These are phyloP conservation scores for Brasenia schreberi DNA, from an alignment of 164 flowering plant genomes.

Conservation along the genomic window DNA sequence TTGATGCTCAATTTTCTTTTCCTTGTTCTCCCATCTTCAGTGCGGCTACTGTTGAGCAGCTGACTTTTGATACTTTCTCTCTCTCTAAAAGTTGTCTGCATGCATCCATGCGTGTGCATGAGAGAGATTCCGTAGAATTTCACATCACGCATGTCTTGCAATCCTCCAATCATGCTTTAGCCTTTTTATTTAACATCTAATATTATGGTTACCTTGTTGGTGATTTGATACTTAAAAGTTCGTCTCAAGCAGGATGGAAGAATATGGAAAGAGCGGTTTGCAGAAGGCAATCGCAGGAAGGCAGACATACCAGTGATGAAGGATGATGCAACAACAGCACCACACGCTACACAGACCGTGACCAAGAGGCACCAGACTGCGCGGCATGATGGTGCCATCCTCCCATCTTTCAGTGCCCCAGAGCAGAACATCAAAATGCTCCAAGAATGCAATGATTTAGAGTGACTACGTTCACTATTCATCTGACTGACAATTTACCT, in stretches of 20 bases:
- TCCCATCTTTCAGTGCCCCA: constrained; percentile 5
- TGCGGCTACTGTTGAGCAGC: background rate
- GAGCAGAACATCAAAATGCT: constrained; percentile 9
- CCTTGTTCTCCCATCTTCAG: background rate
- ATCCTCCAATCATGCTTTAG: no score
- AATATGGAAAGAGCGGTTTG: constrained; percentile 14
- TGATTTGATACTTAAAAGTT: no score
- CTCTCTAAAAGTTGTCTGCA: no score
- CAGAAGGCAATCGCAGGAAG: constrained; percentile 25
- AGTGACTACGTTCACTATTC: background rate
- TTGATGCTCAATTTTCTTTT: background rate
- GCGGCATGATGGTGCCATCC: constrained; percentile 6
- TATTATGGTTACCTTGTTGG: no score
- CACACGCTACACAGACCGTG: constrained; percentile 21
- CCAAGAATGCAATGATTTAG: constrained; percentile 4
- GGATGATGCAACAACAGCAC: constrained; percentile 12
- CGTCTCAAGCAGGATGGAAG: constrained; percentile 19
- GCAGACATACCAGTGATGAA: constrained; percentile 14
- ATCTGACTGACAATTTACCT: background rate
- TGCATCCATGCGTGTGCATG: background rate
- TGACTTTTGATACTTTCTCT: no score
- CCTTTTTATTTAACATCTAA: no score
- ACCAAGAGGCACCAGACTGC: constrained; percentile 44
- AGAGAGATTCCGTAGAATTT: background rate
- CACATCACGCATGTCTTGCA: no score